These are phyloP conservation scores for Apiotrichum porosum DNA, from an alignment of 1,284 basidiomycete genomes.

Conservation along the genomic window DNA sequence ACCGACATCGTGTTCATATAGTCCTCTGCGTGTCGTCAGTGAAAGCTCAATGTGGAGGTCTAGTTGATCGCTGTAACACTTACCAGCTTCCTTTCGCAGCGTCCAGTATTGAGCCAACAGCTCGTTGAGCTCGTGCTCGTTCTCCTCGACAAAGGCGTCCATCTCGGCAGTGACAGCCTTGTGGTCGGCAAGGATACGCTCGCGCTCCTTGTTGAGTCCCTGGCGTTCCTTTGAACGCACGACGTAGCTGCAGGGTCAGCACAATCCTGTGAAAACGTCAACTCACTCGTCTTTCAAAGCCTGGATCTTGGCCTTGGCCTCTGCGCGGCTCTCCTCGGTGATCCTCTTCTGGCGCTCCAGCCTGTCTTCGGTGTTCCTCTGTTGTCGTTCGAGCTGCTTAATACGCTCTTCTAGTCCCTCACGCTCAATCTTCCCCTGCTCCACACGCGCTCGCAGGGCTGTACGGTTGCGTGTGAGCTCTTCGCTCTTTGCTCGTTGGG, in stretches of 20 bases:
- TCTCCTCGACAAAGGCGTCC: conserved; percentile 64
- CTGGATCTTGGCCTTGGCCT: conserved; percentile 64
- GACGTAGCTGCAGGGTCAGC: conserved; percentile 20
- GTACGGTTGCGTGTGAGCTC: conserved; percentile 60
- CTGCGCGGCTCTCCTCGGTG: conserved; percentile 65
- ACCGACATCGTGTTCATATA: conserved; percentile 45
- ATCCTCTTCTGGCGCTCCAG: conserved; percentile 67
- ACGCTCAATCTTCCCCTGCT: conserved; percentile 65
- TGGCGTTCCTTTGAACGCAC: conserved; percentile 28
- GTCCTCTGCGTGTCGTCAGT: conserved; percentile 35
- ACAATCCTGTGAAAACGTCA: not conserved
- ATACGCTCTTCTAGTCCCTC: conserved; percentile 54
- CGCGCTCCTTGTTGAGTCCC: conserved; percentile 25
- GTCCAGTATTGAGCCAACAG: conserved; percentile 75
- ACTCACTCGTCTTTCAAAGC: conserved; percentile 69
- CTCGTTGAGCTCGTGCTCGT: conserved; percentile 67
- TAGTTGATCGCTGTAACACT: too few relatives aligned
- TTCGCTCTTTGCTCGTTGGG: conserved; percentile 61
- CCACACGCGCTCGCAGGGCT: conserved; percentile 61
- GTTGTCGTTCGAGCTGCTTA: conserved; percentile 68
- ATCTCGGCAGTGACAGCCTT: conserved; percentile 54
- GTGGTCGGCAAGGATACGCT: conserved; percentile 27
- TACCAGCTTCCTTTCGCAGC: conserved; percentile 70
- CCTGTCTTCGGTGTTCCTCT: conserved; percentile 69
- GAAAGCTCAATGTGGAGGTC: too few relatives aligned